A percentile compares a stretch with the other conserved stretches of the same genome.
These are phyloP conservation scores for Thozetella sp. DNA, from an alignment of 495 filamentous ascomycete genomes.

Conservation along the genomic window DNA sequence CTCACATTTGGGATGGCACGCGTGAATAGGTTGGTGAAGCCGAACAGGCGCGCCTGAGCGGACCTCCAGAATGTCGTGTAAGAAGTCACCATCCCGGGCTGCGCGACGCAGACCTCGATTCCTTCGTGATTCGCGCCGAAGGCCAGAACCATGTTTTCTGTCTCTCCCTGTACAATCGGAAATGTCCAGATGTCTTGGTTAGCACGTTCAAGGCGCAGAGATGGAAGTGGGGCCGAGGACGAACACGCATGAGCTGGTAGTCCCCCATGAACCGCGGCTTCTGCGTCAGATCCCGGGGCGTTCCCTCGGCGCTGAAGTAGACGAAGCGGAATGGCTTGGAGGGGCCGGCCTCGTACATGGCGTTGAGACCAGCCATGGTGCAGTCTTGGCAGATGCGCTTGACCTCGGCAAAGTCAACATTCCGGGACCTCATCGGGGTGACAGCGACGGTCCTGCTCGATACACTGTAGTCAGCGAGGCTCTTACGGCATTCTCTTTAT, in stretches of 20 bases:
- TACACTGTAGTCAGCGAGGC: not conserved
- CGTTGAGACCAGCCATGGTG: not conserved
- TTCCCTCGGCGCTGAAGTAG: not conserved
- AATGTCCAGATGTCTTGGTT: not conserved
- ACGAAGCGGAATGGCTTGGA: not conserved
- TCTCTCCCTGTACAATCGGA: not conserved
- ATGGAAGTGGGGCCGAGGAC: not conserved
- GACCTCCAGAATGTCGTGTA: not conserved
- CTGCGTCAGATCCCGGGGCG: not conserved
- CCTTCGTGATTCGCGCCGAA: not conserved
- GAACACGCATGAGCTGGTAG: not conserved
- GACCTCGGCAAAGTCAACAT: not conserved
- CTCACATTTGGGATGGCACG: not conserved
- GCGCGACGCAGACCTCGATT: not conserved
- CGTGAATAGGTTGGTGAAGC: not conserved
- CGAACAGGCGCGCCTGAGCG: not conserved
- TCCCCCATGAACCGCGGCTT: not conserved
- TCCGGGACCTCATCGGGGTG: not conserved
- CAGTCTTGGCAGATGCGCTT: not conserved
- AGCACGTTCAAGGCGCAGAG: no score
- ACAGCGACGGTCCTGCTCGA: not conserved
- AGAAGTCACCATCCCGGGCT: not conserved
- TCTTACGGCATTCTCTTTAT: not conserved
- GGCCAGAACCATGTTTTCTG: not conserved
- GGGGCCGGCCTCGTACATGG: not conserved